phyloP scores from a whole-genome alignment of 371 early-diverging fungal genomes.

The Capniomyces stellatus region DNA sequence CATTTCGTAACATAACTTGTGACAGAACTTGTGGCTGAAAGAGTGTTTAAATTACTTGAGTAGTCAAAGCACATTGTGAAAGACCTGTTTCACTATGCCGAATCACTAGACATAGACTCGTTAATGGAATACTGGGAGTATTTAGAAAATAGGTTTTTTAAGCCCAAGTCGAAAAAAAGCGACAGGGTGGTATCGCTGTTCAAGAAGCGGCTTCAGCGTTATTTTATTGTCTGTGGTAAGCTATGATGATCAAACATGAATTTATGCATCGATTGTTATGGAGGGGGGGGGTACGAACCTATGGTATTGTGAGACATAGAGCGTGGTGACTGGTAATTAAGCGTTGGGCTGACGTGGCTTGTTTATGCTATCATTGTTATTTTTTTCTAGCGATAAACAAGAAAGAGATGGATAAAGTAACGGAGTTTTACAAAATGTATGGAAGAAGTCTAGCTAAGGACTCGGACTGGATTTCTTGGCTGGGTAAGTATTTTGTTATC shows the following conservation, averaged over 20 bases:
- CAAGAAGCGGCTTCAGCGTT: conserved; percentile 15
- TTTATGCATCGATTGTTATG: too few relatives aligned
- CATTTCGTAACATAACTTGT: too few relatives aligned
- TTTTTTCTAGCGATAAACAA: conserved; percentile 14
- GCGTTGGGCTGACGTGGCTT: background rate
- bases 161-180: conserved; percentile 21
- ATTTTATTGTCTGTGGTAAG: conserved; percentile 1
- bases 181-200: conserved; percentile 20
- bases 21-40: too few relatives aligned
- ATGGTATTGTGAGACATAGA: too few relatives aligned
- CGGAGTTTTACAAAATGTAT: conserved; percentile 12
- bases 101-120: conserved; percentile 4
- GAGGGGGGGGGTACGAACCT: too few relatives aligned
- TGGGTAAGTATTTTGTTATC: conserved; percentile 1
- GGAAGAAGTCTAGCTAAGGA: conserved; percentile 17
- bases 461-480: conserved; percentile 25
- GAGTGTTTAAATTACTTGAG: too few relatives aligned
- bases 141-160: conserved; percentile 18
- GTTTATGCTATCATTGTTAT: conserved; percentile 2
- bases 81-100: conserved; percentile 16
- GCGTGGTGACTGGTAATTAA: background rate
- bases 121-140: conserved; percentile 22
- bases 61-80: conserved; percentile 13
- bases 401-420: conserved; percentile 6
- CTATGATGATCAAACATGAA: background rate